Evolutionary conservation across 2,329 filamentous ascomycete species (phyloP), one percentile per base, ranked within the genome.

Genomic region (Arthrobotrys megalospora): DNA sequence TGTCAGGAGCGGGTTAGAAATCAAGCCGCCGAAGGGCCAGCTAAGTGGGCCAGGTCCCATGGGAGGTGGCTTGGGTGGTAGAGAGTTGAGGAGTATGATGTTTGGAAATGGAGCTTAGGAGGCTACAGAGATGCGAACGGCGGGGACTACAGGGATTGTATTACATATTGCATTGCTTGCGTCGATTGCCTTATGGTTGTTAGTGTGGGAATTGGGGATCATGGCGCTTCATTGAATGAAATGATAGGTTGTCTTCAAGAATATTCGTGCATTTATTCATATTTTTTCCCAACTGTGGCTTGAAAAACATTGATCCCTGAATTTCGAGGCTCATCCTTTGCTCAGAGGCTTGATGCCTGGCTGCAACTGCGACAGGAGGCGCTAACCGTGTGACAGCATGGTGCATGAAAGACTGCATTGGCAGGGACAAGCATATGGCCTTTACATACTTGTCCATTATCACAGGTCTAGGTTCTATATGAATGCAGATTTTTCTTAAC

Each of bases 1-100:
- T 76, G 84, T 91, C 3, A 89, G 91, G 32, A 91, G 93, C 0
- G 92, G 93, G 6, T 86, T 97, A 32, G 93, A 96, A 80, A 87
- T 94, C 28, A 88, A 86, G 80, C 84, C 79, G 11, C 77, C 83
- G 4, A 82, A 81, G 75, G 66, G 71, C 55, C 64, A 69, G 6
- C 12, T 70, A 7, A 55, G 38, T 28, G 55, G 55, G 19, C 34
- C 8, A 14, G 48, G 50, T 2, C 2, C 14, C 4, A 52, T 62
- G 12, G 65, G 63, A 11, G 55, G 50, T 28, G 65, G 34, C 11
- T 21, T 65, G 16, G 65, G 72, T 12, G 65, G 75, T n/a, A 71
- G 62, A 28, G 75, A 78, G 34, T 43, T 78, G 52, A 69, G 75
- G 19, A 43, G 75, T 14, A 66, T 78, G 67, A 78, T 78, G 75